Base-by-base conservation (phyloP, 306 rosid species). In the Begonia loranthoides region DNA sequence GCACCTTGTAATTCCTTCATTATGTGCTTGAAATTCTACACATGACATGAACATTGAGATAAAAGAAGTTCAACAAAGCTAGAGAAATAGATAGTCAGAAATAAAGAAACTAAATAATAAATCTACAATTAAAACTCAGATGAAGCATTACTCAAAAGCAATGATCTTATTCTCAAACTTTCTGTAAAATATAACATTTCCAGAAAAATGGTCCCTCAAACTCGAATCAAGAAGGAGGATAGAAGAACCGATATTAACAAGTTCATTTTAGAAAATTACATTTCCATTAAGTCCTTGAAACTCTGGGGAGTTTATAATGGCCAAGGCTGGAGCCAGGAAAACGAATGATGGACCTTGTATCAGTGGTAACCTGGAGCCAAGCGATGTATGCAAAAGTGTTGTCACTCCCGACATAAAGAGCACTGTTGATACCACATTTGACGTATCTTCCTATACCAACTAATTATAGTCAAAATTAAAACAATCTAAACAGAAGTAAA, bases 1-100 rank as follows among this genome's bases (percentile, higher is more conserved):
- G 96, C 95, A 55, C 99, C 99, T 71, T 92, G 99, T 62, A 92
- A 77, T 78, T 92, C 96, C 80, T 81, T 92, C 99, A 92, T 92
- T 66, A 87, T 74, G 65, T 86, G 99, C 75, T 69, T 80, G 70
- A 86, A 92, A 73, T 81, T 92, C 99, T 92, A 81, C 69, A 5
- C 60, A 56, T 60, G 66, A 4, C 62, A 63, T 13, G 17, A 40
- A 66, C 0, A 38, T 16, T 12, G 13, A 10, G 48, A 41, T n/a
- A 15, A 45, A 2, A 55, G 13, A 21, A 44, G 9, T 34, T 28
- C 9, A 28, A 28, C 4, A 28, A 28, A 28, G 36, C 9, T 28
- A 28, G 36, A 28, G 36, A 28, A 0, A 28, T 4, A 28, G 36
- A 19, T 19, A 1, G 22, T 19, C 3, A 19, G 1, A 19, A 19